Base-by-base conservation (phyloP, 2,329 filamentous ascomycete species). In the Bretziella fagacearum region DNA sequence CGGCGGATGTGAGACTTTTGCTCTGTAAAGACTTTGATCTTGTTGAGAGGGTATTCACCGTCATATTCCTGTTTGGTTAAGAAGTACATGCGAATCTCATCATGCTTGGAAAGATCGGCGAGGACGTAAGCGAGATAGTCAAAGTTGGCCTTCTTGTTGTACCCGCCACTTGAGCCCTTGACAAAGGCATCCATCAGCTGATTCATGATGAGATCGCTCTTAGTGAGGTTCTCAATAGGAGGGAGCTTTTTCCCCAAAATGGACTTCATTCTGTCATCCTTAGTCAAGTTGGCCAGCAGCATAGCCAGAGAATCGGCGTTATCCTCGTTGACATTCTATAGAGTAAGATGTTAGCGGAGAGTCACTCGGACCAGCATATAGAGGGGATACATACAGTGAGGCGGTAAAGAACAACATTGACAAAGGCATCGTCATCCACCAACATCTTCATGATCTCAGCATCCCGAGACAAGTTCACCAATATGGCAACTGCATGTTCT, bases 151-250 rank as follows among this genome's bases (percentile, higher is more conserved):
- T 81, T 61, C 58, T 82, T 80, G 68, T 96, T 96, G 62, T 91
- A 86, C 7, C 71, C 69, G 20, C 81, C 82, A 52, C 82, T 79
- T 18, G 84, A 79, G 17, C 89, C 89, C 65, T 91, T 93, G 59
- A 96, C 91, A 59, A 98, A 98, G 55, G 93, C 80, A 61, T 96
- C 91, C 60, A 98, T 77, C 25, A 98, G 68, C 62, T 96, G 91
- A 60, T 95, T 86, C 56, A 96, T 74, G 3, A 84, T 79, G 50
- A 75, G 69, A 29, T 79, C 72, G 33, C 84, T 83, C 1, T 76
- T 81, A 4, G 75, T 77, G 5, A 94, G 72, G n/a, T 70, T 68
- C 47, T 77, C 73, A 2, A 85, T 81, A 0, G 79, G 61, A 5
- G 72, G 65, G 52, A 85, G 80, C 56, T 80, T 81, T 47, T 81